Base-by-base conservation (phyloP, 768 basidiomycete genomes). In the Gloeostereum incarnatum region DNA sequence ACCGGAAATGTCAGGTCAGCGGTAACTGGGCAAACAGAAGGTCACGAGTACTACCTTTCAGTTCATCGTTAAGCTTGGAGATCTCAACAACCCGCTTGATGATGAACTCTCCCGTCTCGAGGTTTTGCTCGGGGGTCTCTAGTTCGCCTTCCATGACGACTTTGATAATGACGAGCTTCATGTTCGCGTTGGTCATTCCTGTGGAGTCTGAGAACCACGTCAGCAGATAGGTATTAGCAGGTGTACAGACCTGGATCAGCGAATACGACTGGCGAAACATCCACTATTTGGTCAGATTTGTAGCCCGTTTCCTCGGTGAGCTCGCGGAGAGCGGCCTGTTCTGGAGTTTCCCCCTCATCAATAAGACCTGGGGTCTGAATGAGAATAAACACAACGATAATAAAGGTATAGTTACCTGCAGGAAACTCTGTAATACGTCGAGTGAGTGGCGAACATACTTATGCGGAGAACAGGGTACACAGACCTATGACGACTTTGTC, bases 141-240 rank as follows among this genome's bases (percentile, higher is more conserved):
- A 94, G 61, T 49, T 71, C 57, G 43, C 75, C 76, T n/a, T 72
- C 64, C 39, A 97, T 63, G 23, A 65, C 55, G 31, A 90, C 82
- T 42, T 71, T 68, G 20, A 93, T 64, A 13, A 81, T 67, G 33
- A 89, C 78, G 16, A 96, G 72, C 49, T 87, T 81, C 88, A 93
- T 93, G 53, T 86, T 94, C 9, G 93, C 86, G 31, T 79, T 90
- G 14, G 88, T 84, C 91, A 98, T 92, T 7, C 93, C 91, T 87
- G 37, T 5, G 35, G 35, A 20, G 23, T 31, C 21, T 19, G 33
- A 3, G 16, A 20, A 9, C 39, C n/a, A 29, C 42, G 30, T 26
- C 20, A 17, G 43, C 39, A 23, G 27, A 37, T 37, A 22, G 31
- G 38, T n/a, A 27, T 20, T 24, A 14, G 35, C 20, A 3, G 18